Percentiles rank a stretch among this genome's conserved stretches.
These are phyloP conservation scores for Chaetomiaceae sp. DNA, from an alignment of 2,329 filamentous ascomycete species.

Conservation along the genomic window DNA sequence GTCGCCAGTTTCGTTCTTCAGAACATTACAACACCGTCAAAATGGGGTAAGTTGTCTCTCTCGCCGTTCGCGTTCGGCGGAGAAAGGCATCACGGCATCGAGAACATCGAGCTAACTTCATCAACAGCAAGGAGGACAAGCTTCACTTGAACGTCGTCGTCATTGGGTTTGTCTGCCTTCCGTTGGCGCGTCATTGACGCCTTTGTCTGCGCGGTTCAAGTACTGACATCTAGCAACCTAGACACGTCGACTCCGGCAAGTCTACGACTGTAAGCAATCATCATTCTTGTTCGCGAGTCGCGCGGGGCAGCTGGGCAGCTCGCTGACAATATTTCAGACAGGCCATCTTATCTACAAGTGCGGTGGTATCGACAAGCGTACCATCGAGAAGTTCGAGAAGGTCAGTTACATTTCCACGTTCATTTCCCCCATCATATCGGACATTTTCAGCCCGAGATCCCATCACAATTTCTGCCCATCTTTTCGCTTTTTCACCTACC, in stretches of 20 bases:
- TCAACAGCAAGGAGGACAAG: conserved; percentile 85
- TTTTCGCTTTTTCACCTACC: conserved; percentile 26
- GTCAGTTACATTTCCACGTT: conserved; percentile 51
- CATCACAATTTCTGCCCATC: conserved; percentile 19
- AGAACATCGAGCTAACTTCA: conserved; percentile 23
- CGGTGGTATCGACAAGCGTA: conserved; percentile 99
- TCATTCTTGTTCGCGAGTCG: background rate
- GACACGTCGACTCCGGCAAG: conserved; percentile 99
- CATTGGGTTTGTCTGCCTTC: conserved; percentile 27
- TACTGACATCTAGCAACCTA: conserved; percentile 22
- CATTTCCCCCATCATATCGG: background rate
- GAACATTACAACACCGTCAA: conserved; percentile 23
- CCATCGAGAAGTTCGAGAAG: conserved; percentile 99
- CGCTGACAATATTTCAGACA: conserved; percentile 41
- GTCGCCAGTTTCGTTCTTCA: conserved; percentile 21
- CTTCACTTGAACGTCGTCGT: conserved; percentile 75
- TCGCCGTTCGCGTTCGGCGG: background rate
- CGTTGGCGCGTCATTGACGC: background rate
- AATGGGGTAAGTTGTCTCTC: conserved; percentile 27
- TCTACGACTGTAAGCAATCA: conserved; percentile 81
- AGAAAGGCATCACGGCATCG: background rate
- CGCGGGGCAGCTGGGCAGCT: conserved; percentile 10
- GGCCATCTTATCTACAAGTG: conserved; percentile 99
- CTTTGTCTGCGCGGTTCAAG: background rate
- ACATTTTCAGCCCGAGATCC: conserved; percentile 1